Evolutionary conservation across 371 early-diverging fungal genomes (phyloP).

Genomic region (Globomyces sp.): DNA sequence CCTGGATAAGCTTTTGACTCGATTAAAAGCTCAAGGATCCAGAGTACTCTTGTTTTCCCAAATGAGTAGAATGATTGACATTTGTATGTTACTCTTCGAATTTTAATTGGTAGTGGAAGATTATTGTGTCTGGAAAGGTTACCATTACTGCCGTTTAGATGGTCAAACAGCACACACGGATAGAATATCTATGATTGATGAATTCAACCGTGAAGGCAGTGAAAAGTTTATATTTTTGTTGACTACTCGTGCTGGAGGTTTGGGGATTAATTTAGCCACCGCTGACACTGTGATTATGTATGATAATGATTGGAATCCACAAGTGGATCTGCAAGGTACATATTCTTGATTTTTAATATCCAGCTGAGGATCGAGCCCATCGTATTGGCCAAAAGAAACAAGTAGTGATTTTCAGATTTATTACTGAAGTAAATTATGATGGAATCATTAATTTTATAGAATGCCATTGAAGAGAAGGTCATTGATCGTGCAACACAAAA

Average conservation of each 20-base stretch:
- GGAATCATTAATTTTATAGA: conserved; percentile 40
- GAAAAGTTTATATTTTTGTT: conserved; percentile 95
- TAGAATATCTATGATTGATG: conserved; percentile 90
- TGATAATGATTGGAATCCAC: conserved; percentile 93
- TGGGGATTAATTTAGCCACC: conserved; percentile 97
- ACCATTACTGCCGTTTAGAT: conserved; percentile 97
- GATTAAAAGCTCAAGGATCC: conserved; percentile 87
- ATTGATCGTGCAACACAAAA: conserved; percentile 96
- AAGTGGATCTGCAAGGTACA: conserved; percentile 32
- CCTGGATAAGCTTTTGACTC: conserved; percentile 86
- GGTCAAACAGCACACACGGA: conserved; percentile 96
- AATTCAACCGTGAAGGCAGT: conserved; percentile 88
- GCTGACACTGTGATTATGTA: conserved; percentile 98
- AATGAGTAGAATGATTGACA: conserved; percentile 98
- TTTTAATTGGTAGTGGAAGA: conserved; percentile 74
- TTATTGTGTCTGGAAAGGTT: conserved; percentile 89
- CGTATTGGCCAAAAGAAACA: conserved; percentile 99
- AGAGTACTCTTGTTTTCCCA: conserved; percentile 98
- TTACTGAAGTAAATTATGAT: conserved; percentile 67
- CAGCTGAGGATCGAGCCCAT: conserved; percentile 93
- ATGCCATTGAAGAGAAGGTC: conserved; percentile 97
- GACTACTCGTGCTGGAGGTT: conserved; percentile 98
- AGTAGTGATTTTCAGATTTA: conserved; percentile 96
- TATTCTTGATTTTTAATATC: too few relatives aligned
- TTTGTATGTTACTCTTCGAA: conserved; percentile 34